Evolutionary conservation across 306 rosid genomes (phyloP), one percentile per base, ranked within the genome.

Genomic region (Cucumis melo): DNA sequence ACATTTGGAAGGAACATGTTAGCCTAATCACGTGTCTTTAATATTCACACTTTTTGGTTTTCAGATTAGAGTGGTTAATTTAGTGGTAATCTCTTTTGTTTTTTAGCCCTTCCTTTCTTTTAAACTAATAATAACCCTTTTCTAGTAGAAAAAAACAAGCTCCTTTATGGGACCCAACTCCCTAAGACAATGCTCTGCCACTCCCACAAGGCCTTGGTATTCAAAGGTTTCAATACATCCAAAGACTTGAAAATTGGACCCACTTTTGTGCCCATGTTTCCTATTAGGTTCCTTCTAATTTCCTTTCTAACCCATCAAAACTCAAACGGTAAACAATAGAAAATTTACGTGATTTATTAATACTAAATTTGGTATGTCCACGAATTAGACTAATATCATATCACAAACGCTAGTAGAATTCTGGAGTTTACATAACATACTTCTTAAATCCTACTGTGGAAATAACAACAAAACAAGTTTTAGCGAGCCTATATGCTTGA

Each of bases 1-100:
- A 84, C 90, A 90, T 29, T 74, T 80, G 53, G 74, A 41, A 74
- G 63, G 44, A 51, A 79, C 84, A 83, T 78, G 79, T 80, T 80
- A 51, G 66, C 80, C 74, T 82, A 78, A 84, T 82, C 81, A 81
- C 80, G 58, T 77, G 80, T 81, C 85, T 73, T 79, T 38, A 73
- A 32, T 42, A 27, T 27, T 32, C 48, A 50, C 85, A 78, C 83
- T 78, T 20, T 61, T 76, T 78, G 51, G 74, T 67, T 67, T 67
- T 67, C 34, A 67, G 74, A 41, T 67, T 41, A 42, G 71, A 60
- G 74, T 1, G 29, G 73, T 55, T 42, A 79, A 42, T 67, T 81
- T 82, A 83, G 78, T 80, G 77, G 17, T 73, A 73, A 73, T 79
- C 39, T 44, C 67, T 63, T 63, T 56, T 75, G 67, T 56, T 29